Evolutionary conservation across 2,329 filamentous ascomycete genomes (phyloP), one percentile per base, ranked within the genome.

Genomic region (Cephalotrichum gorgonifer): DNA sequence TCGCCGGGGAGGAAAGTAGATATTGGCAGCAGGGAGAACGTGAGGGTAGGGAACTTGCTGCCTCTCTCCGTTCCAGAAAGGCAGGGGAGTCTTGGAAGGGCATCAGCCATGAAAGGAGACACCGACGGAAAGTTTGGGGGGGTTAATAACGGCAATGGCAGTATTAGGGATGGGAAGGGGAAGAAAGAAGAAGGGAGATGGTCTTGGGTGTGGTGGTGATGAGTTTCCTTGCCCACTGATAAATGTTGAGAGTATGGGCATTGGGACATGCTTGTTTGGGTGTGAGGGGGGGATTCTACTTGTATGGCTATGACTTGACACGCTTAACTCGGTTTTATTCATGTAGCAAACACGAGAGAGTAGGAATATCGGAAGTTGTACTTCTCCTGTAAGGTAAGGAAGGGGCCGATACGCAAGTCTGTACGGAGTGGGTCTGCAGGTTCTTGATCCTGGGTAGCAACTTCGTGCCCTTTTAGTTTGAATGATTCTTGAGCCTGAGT

Each of bases 141-240:
- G 15, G 17, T 26, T 8, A 22, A 14, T 12, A 49, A 43, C 35
- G 43, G 31, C 17, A 25, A 27, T 23, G 44, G 17, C 9, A 28
- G 27, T 27, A 3, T 20, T 25, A n/a, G 8, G 11, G 22, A 17
- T 4, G 44, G 11, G 3, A 38, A 27, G 26, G 27, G 27, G 11
- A 48, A 44, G 33, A 45, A 43, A 33, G 53, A 46, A 6, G 26
- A 30, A n/a, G 46, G 52, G 23, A 47, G 50, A 35, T 55, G 55
- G 54, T 47, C 48, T 8, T 56, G 55, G 55, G 41, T 38, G 3
- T 53, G 44, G 35, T 54, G 54, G 54, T 52, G 41, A 42, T 25
- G 26, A 22, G n/a, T 9, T 6, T n/a, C 35, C 17, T 5, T 39
- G 4, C 17, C 22, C 7, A 20, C n/a, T 39, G 11, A 20, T 20